These are phyloP conservation scores for Terfezia claveryi DNA, from an alignment of 495 filamentous ascomycete genomes.

Conservation along the genomic window DNA sequence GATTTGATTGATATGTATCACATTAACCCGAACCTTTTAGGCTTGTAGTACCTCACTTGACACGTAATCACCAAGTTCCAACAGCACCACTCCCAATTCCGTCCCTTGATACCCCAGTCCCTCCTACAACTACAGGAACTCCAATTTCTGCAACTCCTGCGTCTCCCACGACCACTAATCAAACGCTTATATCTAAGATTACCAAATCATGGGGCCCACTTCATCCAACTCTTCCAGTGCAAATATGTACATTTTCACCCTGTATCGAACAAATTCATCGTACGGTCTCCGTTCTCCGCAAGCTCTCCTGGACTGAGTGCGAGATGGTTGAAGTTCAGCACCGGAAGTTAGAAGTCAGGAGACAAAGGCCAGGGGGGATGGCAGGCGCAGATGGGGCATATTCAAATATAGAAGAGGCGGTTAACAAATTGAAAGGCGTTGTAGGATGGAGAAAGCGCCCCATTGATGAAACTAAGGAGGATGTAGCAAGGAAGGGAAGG, in stretches of 20 bases:
- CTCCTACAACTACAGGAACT: neutral
- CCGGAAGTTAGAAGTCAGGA: slow-evolving; percentile 51
- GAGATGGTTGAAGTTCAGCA: slow-evolving; percentile 73
- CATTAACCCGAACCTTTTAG: neutral
- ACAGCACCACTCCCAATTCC: neutral
- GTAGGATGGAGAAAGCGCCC: slow-evolving; percentile 32
- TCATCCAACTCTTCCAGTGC: slow-evolving; percentile 38
- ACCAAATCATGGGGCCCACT: slow-evolving; percentile 26
- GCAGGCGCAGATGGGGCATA: slow-evolving; percentile 33
- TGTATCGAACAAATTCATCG: slow-evolving; percentile 87
- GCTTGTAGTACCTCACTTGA: slow-evolving; percentile 68
- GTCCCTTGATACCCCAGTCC: neutral
- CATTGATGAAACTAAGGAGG: slow-evolving; percentile 8
- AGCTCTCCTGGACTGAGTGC: slow-evolving; percentile 72
- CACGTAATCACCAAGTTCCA: slow-evolving; percentile 25
- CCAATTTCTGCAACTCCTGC: neutral
- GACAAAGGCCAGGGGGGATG: slow-evolving; percentile 28
- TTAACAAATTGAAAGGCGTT: slow-evolving; percentile 45
- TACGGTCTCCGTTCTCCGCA: slow-evolving; percentile 56
- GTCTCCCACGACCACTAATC: neutral
- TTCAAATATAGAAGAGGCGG: slow-evolving; percentile 50
- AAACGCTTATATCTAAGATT: neutral
- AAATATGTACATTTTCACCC: slow-evolving; percentile 83
- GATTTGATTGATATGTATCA: neutral
- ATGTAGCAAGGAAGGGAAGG: slow-evolving; percentile 6